A percentile compares a stretch with the other conserved stretches of the same genome.
Conservation (phyloP, 202 grass and related monocot genomes). For the Zoysia matrella region DNA sequence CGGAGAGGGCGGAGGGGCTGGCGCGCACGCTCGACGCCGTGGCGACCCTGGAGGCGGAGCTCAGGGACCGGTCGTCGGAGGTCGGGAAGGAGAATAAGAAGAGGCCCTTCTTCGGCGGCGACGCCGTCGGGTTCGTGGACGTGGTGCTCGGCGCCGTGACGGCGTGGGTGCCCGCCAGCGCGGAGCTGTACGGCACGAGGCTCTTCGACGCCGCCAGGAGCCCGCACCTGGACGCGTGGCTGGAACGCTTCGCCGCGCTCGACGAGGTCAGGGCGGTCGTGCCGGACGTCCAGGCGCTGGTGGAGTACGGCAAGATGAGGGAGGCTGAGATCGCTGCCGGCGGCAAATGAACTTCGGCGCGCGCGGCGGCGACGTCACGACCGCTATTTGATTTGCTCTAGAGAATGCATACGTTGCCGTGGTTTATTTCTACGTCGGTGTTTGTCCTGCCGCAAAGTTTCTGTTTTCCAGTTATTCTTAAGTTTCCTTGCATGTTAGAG, state of each 20-base stretch:
- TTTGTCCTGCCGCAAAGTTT: no score
- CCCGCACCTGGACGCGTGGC: conserved; percentile 40
- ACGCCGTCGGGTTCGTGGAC: conserved; percentile 31
- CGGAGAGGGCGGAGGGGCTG: conserved; percentile 20
- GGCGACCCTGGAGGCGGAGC: conserved; percentile 2
- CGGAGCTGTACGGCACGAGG: background rate
- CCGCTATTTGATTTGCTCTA: no score
- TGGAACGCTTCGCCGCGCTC: conserved; percentile 16
- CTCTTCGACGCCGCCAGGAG: conserved; percentile 38
- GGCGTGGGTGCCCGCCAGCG: conserved; percentile 10
- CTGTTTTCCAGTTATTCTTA: no score
- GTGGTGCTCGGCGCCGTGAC: conserved; percentile 26
- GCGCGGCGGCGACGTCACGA: no score
- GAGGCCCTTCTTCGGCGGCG: conserved; percentile 37
- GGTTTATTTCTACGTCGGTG: no score
- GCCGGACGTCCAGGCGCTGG: conserved; percentile 29
- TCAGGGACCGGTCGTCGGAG: background rate
- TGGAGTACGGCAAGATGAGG: conserved; percentile 18
- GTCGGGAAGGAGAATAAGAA: background rate
- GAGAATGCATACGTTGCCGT: no score
- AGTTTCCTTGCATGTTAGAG: no score
- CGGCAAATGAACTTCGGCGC: background rate
- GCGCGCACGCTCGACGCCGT: background rate
- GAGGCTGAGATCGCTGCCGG: background rate
- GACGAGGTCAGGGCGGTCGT: conserved; percentile 10